Percentiles rank a stretch among this genome's conserved stretches.
phyloP scores from a whole-genome alignment of 2,329 filamentous ascomycete species.

The Apiospora arundinis region DNA sequence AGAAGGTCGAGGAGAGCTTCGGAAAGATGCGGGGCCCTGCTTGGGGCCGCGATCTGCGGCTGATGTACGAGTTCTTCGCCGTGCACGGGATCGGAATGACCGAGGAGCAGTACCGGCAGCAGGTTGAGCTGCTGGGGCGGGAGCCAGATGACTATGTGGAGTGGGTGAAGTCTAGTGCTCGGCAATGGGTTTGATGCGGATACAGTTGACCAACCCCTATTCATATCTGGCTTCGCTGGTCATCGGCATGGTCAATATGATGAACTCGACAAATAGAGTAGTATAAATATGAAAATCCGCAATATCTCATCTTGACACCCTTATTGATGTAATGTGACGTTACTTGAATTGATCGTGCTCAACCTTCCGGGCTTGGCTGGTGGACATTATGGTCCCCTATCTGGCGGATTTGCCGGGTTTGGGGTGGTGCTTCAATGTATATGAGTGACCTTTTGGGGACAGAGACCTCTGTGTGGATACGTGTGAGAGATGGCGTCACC shows the following conservation, averaged over 20 bases:
- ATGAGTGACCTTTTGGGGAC: background rate
- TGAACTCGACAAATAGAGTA: background rate
- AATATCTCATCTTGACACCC: background rate
- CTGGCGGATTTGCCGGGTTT: background rate
- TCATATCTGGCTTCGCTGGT: too few species aligned
- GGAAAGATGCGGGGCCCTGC: background rate
- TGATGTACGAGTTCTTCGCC: slow-evolving; percentile 20
- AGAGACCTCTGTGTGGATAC: background rate
- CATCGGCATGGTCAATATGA: background rate
- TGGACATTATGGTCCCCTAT: background rate
- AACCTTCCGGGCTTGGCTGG: background rate
- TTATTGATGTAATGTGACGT: background rate
- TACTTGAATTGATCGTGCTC: background rate
- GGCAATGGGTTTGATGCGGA: background rate
- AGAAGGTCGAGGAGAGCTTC: slow-evolving; percentile 16
- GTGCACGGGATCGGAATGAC: slow-evolving; percentile 16
- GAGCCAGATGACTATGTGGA: slow-evolving; percentile 19
- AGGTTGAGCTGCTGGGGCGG: slow-evolving; percentile 19
- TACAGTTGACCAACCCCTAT: background rate
- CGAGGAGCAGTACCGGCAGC: slow-evolving; percentile 13
- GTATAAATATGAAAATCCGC: background rate
- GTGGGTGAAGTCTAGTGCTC: background rate
- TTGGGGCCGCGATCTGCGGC: slow-evolving; percentile 14
- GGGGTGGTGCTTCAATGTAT: background rate
- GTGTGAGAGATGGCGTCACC: background rate